Evolutionary conservation across 2,329 filamentous ascomycete species (phyloP).

Genomic region (Cercospora sp.): DNA sequence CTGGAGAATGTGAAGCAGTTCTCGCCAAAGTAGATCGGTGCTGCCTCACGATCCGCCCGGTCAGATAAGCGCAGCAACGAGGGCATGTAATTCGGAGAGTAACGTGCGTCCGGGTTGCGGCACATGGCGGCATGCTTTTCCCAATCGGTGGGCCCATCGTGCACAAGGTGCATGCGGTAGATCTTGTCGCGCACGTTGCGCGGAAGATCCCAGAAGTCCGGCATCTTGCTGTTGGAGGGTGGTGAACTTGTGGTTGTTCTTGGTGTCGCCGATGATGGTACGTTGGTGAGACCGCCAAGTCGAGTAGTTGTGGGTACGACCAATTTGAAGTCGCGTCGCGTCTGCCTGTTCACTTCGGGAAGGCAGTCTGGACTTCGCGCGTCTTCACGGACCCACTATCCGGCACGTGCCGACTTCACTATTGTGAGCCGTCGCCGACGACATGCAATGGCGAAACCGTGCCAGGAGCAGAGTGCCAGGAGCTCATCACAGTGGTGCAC

Average conservation of each 20-base stretch:
- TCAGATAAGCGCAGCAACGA: too few species aligned
- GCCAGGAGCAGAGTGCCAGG: not conserved
- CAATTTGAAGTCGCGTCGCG: slow-evolving; percentile 1
- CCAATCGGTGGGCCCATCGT: not conserved
- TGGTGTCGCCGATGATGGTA: too few species aligned
- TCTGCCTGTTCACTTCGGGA: slow-evolving; percentile 9
- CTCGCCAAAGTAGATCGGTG: too few species aligned
- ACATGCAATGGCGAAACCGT: not conserved
- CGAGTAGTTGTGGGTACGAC: too few species aligned
- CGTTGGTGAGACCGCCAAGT: too few species aligned
- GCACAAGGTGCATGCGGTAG: slow-evolving; percentile 30
- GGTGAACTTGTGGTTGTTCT: too few species aligned
- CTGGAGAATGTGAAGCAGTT: too few species aligned
- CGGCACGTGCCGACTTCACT: not conserved
- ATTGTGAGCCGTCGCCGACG: not conserved
- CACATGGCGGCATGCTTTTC: too few species aligned
- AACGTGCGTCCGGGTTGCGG: too few species aligned
- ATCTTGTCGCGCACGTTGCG: slow-evolving; percentile 29
- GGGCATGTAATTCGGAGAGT: too few species aligned
- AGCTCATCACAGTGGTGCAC: not conserved
- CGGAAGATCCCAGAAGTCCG: slow-evolving; percentile 32
- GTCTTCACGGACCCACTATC: not conserved
- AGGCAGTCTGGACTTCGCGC: not conserved
- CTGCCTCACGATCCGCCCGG: too few species aligned
- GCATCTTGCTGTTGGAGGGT: slow-evolving; percentile 18